These are phyloP conservation scores for Sporormia fimetaria DNA, from an alignment of 495 filamentous ascomycete genomes.

Conservation along the genomic window DNA sequence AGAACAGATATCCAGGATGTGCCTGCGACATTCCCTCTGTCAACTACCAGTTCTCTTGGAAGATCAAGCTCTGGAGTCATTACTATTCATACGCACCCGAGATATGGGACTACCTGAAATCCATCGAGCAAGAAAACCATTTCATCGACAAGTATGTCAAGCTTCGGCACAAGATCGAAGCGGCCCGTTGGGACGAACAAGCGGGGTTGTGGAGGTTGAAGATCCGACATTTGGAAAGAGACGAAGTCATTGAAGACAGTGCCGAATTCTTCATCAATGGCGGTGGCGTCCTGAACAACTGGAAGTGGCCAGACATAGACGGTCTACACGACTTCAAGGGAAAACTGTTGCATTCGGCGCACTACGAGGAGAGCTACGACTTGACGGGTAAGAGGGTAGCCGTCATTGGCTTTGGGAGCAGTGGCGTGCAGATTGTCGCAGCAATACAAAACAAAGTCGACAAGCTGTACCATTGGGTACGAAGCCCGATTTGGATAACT, in stretches of 20 bases:
- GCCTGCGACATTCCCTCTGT: slow-evolving; percentile 34
- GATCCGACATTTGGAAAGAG: slow-evolving; percentile 26
- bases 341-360: slow-evolving; percentile 34
- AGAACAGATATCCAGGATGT: slow-evolving; percentile 33
- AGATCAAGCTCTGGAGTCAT: slow-evolving; percentile 36
- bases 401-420: slow-evolving; percentile 31
- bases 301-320: slow-evolving; percentile 31
- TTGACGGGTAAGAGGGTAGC: slow-evolving; percentile 33
- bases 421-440: slow-evolving; percentile 33
- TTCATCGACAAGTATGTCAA: slow-evolving; percentile 33
- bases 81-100: slow-evolving; percentile 34
- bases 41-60: slow-evolving; percentile 34
- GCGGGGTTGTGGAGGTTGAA: slow-evolving; percentile 29
- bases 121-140: slow-evolving; percentile 35
- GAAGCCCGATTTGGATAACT: slow-evolving; percentile 34
- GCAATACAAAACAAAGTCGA: slow-evolving; percentile 28
- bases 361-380: slow-evolving; percentile 31
- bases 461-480: slow-evolving; percentile 31
- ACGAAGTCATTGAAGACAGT: slow-evolving; percentile 28
- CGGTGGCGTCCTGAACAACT: slow-evolving; percentile 34
- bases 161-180: slow-evolving; percentile 29
- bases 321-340: slow-evolving; percentile 30
- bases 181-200: slow-evolving; percentile 27
- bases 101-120: slow-evolving; percentile 37
- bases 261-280: slow-evolving; percentile 34